phyloP scores from a whole-genome alignment of 768 basidiomycete species.

The Exidia glandulosa region DNA sequence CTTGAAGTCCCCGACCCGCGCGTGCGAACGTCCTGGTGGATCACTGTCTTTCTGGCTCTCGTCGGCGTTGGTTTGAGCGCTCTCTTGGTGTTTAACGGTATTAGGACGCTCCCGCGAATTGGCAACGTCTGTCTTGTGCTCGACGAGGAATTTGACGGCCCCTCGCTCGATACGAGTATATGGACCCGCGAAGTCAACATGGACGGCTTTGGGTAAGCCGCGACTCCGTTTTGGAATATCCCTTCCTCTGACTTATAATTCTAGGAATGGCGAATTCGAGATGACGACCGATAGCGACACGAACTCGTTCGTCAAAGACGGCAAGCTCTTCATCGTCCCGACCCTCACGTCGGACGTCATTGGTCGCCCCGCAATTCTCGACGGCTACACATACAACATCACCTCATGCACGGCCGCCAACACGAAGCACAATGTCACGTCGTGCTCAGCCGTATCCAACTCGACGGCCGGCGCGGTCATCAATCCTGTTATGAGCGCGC shows the following conservation, averaged over 20 bases:
- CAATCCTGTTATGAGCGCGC: slow-evolving; percentile 25
- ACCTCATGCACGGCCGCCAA: slow-evolving; percentile 67
- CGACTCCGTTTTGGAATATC: too few relatives aligned
- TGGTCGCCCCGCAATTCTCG: slow-evolving; percentile 39
- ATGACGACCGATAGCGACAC: slow-evolving; percentile 65
- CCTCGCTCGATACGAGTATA: slow-evolving; percentile 36
- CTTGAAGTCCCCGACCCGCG: too few relatives aligned
- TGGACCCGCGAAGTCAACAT: slow-evolving; percentile 70
- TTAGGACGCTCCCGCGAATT: slow-evolving; percentile 46
- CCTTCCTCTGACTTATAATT: too few relatives aligned
- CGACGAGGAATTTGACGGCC: slow-evolving; percentile 51
- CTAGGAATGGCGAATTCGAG: slow-evolving; percentile 71
- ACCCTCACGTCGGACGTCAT: slow-evolving; percentile 70
- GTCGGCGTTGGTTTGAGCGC: too few relatives aligned
- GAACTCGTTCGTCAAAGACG: slow-evolving; percentile 66
- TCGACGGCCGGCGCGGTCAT: slow-evolving; percentile 48
- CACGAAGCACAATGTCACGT: too few relatives aligned
- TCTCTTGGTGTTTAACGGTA: neutral
- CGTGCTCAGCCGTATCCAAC: slow-evolving; percentile 23
- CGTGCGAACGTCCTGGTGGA: too few relatives aligned
- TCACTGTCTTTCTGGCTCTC: too few relatives aligned
- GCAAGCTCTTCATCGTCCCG: slow-evolving; percentile 71
- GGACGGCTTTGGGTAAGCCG: slow-evolving; percentile 80
- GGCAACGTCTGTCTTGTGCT: slow-evolving; percentile 50
- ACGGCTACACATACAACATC: slow-evolving; percentile 68